These are phyloP conservation scores for Talaromyces sp. DNA, from an alignment of 2,329 filamentous ascomycete species.

Conservation along the genomic window DNA sequence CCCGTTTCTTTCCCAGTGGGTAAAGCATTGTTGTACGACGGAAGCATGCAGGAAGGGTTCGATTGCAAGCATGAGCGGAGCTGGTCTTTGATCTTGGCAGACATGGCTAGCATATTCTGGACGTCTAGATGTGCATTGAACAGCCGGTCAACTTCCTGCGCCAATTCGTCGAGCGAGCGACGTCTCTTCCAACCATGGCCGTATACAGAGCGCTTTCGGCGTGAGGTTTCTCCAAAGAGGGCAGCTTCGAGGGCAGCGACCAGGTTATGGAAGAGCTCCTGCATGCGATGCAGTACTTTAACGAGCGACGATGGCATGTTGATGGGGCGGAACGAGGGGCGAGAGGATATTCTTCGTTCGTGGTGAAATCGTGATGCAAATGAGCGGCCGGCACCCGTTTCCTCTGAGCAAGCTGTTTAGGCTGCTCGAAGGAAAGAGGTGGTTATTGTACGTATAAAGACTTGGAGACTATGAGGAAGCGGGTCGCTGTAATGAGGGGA, in stretches of 20 bases:
- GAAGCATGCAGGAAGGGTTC: slow-evolving; percentile 59
- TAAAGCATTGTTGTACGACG: slow-evolving; percentile 59
- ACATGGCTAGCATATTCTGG: slow-evolving; percentile 40
- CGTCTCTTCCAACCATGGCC: slow-evolving; percentile 30
- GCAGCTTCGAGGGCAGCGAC: slow-evolving; percentile 37
- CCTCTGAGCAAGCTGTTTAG: slow-evolving; percentile 9
- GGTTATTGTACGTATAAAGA: background rate
- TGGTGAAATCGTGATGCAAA: no score
- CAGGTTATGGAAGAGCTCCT: slow-evolving; percentile 38
- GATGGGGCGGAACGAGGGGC: background rate
- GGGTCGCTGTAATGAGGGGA: background rate
- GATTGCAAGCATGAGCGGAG: slow-evolving; percentile 51
- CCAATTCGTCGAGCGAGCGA: slow-evolving; percentile 35
- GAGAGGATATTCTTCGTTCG: background rate
- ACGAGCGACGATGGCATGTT: slow-evolving; percentile 34
- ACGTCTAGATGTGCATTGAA: slow-evolving; percentile 34
- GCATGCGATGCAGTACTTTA: slow-evolving; percentile 38
- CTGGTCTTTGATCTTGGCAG: slow-evolving; percentile 44
- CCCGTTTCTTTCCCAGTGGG: slow-evolving; percentile 56
- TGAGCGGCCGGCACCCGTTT: background rate
- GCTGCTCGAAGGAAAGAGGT: slow-evolving; percentile 7
- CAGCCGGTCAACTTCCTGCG: slow-evolving; percentile 34
- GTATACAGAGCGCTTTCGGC: slow-evolving; percentile 30
- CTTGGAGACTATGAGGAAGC: background rate
- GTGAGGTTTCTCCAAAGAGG: slow-evolving; percentile 29